Percentiles rank a stretch among this genome's conserved stretches.
These are phyloP conservation scores for Ceratobasidium sp. DNA, from an alignment of 1,284 basidiomycete species.

Conservation along the genomic window DNA sequence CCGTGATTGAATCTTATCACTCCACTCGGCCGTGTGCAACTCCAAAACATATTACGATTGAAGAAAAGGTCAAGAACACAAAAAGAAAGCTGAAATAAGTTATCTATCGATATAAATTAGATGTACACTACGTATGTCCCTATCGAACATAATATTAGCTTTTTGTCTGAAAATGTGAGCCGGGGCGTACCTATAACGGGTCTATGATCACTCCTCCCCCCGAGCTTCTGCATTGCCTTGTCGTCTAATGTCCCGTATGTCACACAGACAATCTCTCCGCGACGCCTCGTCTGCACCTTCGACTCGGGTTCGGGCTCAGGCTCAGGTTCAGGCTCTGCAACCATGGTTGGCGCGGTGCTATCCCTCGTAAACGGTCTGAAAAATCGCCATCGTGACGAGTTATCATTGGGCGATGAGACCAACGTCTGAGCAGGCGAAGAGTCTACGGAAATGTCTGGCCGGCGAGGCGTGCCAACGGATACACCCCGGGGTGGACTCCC, in stretches of 20 bases:
- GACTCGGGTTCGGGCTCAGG: constrained; percentile 54
- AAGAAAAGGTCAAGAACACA: not conserved
- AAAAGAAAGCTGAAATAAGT: constrained; percentile 8
- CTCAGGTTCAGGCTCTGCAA: constrained; percentile 54
- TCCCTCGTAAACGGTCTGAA: constrained; percentile 6
- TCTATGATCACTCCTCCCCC: constrained; percentile 59
- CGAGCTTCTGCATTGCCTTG: constrained; percentile 74
- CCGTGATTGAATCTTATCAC: not conserved
- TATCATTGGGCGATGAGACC: constrained; percentile 12
- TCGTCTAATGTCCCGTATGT: constrained; percentile 80
- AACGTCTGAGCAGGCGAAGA: no score
- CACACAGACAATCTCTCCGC: constrained; percentile 74
- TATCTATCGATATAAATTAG: constrained; percentile 43
- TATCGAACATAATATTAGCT: no score
- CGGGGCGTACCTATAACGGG: constrained; percentile 44
- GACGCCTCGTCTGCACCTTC: constrained; percentile 47
- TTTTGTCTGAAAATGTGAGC: not conserved
- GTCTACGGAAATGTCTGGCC: not conserved
- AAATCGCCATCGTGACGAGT: constrained; percentile 18
- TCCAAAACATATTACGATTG: not conserved
- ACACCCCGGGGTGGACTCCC: not conserved
- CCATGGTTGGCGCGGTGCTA: no score
- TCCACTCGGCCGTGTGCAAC: no score
- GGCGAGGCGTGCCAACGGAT: not conserved
- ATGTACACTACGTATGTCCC: constrained; percentile 45